Base-by-base conservation (phyloP, 1,284 basidiomycete genomes). In the Cystobasidium pallidum region DNA sequence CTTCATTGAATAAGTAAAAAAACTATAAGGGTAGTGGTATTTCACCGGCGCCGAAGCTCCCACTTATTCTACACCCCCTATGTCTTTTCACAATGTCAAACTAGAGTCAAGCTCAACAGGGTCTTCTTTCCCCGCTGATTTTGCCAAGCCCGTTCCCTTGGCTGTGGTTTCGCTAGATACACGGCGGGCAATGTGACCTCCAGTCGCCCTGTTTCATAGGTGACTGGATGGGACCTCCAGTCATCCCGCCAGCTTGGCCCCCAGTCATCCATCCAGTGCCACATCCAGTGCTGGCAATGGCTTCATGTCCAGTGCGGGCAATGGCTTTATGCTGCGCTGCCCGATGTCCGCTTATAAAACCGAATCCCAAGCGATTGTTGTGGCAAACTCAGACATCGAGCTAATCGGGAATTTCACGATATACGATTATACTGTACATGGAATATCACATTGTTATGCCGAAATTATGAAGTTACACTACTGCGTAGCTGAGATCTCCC, bases 131-230 rank as follows among this genome's bases (percentile, higher is more conserved):
- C n/a, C n/a, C n/a, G n/a, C n/a, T n/a, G n/a, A n/a, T n/a, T n/a
- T n/a, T n/a, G n/a, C n/a, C n/a, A n/a, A n/a, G n/a, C n/a, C n/a
- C n/a, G n/a, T n/a, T n/a, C n/a, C n/a, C n/a, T n/a, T n/a, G n/a
- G n/a, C n/a, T n/a, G n/a, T n/a, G n/a, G n/a, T n/a, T n/a, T n/a
- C n/a, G n/a, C n/a, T n/a, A n/a, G n/a, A n/a, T n/a, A n/a, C 73
- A 76, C 51, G 72, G 67, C 66, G n/a, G 49, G n/a, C 49, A 52
- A 52, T 52, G 6, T 52, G n/a, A 28, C 26, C n/a, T 21, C 19
- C 26, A 54, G 26, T 52, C 49, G 26, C 49, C n/a, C n/a, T n/a
- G 11, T 55, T 28, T 34, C 32, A 55, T 15, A 28, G 24, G 32
- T 30, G 52, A 28, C 32, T 55, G 52, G 24, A 55, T 55, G 26